Percentiles rank a stretch among this genome's conserved stretches.
Evolutionary conservation across 2,329 filamentous ascomycete genomes (phyloP).

Genomic region (Talaromyces sp.): DNA sequence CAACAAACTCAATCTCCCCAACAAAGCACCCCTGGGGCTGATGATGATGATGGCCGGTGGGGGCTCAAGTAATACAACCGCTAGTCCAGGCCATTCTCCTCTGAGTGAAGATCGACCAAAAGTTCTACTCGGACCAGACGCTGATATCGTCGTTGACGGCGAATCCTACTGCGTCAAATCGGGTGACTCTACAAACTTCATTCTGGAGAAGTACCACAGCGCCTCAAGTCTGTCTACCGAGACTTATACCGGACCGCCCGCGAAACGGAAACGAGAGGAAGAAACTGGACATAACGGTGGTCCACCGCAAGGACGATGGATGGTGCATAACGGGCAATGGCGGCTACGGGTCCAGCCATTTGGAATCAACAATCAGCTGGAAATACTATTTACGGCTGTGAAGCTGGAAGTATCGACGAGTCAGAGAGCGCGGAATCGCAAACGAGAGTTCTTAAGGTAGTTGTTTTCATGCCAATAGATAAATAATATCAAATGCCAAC

Average conservation of each 20-base stretch:
- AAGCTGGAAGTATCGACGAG: slow-evolving; percentile 69
- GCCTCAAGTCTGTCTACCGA: not conserved
- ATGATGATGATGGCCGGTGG: slow-evolving; percentile 63
- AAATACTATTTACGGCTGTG: slow-evolving; percentile 71
- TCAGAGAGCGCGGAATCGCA: slow-evolving; percentile 63
- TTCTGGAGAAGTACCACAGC: not conserved
- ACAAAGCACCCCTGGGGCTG: slow-evolving; percentile 58
- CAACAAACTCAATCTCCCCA: slow-evolving; percentile 69
- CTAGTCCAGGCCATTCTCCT: slow-evolving; percentile 65
- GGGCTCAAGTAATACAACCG: slow-evolving; percentile 58
- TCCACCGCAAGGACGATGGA: slow-evolving; percentile 46
- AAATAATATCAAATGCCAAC: not conserved
- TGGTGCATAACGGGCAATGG: slow-evolving; percentile 68
- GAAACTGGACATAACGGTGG: not conserved
- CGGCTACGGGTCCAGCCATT: slow-evolving; percentile 60
- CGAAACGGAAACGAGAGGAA: slow-evolving; percentile 37
- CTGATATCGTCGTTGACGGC: slow-evolving; percentile 42
- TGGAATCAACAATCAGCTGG: slow-evolving; percentile 42
- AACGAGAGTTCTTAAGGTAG: slow-evolving; percentile 57
- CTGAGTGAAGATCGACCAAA: slow-evolving; percentile 67
- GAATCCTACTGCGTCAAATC: slow-evolving; percentile 26
- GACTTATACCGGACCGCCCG: slow-evolving; percentile 19
- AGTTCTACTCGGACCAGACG: slow-evolving; percentile 56
- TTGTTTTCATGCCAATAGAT: too few relatives aligned
- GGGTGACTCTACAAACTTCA: not conserved